Base-by-base conservation (phyloP, 345 rosid genomes). In the Orychophragmus violaceus region DNA sequence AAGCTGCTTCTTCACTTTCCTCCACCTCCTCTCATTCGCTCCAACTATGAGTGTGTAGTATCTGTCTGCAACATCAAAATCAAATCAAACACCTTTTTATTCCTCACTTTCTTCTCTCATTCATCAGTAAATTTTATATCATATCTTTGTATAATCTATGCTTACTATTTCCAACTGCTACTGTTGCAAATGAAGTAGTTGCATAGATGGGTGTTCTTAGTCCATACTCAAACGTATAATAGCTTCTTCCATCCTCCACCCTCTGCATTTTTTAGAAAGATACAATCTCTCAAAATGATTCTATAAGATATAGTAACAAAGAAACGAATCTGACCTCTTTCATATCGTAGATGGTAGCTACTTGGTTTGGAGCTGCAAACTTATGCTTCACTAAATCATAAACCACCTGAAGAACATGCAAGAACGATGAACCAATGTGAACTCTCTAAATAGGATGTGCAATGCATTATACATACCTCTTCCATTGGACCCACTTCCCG, bases 401-500 rank as follows among this genome's bases (percentile, higher is more conserved):
- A 56, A 84, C 79, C 21, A 88, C 88, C 96, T 87, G 79, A 32
- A 37, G 5, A 48, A 61, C 41, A 62, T 2, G 3, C 0, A 57
- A 46, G 28, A 58, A 49, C 6, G 16, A 37, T 24, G 32, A 30
- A 50, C 12, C 4, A 41, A 2, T 42, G 29, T 23, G 22, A 49
- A 50, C 11, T 5, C 44, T 39, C 17, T 10, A 30, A 3, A 2
- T 28, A 29, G 3, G 49, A 8, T 58, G 10, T n/a, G 28, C 19
- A 59, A 6, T n/a, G n/a, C n/a, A n/a, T n/a, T n/a, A n/a, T 24
- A n/a, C 42, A 42, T 30, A 86, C 96, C 89, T 92, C 87, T n/a
- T 89, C 88, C 82, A 83, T 74, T 0, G 96, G 87, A 59, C 97
- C 98, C 53, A 93, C 9, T 23, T 93, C 97, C 21, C 69, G 91